A percentile compares a stretch with the other conserved stretches of the same genome.
Evolutionary conservation across 225 moss, liverwort and hornwort species (phyloP).

Genomic region (Pseudisothecium myosuroides): DNA sequence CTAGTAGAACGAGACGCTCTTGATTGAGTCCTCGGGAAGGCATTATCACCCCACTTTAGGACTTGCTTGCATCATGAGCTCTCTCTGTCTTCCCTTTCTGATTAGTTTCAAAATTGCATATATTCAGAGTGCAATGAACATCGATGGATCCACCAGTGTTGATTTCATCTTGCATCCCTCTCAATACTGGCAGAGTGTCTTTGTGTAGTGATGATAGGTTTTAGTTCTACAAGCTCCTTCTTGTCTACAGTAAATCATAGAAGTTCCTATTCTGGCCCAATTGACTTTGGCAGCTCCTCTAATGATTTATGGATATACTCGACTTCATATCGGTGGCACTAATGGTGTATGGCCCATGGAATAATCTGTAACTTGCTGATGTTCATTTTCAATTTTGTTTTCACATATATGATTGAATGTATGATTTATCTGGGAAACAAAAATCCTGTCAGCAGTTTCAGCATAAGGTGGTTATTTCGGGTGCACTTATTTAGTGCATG

Average conservation of each 20-base stretch:
- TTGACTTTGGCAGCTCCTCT: neutral
- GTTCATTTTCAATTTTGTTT: too few species aligned
- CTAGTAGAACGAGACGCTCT: constrained; percentile 8
- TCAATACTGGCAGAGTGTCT: neutral
- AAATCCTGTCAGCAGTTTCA: too few species aligned
- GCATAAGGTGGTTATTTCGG: too few species aligned
- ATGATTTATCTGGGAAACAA: too few species aligned
- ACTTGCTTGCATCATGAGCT: neutral
- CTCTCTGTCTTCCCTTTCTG: neutral
- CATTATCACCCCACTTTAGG: neutral
- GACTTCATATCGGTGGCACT: neutral
- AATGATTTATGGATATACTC: neutral
- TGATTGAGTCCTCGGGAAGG: neutral
- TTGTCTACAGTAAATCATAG: neutral
- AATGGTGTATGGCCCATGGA: neutral
- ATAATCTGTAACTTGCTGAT: too few species aligned
- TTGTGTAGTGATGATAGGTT: neutral
- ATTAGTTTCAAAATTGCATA: constrained; percentile 9
- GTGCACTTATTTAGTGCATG: too few species aligned
- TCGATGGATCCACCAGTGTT: neutral
- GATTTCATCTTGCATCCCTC: constrained; percentile 1
- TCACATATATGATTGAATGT: too few species aligned
- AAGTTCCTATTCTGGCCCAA: neutral
- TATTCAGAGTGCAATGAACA: constrained; percentile 1
- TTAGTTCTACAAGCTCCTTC: neutral